Conservation (phyloP, 176 grass and related monocot genomes). For the Luzula sylvatica region DNA sequence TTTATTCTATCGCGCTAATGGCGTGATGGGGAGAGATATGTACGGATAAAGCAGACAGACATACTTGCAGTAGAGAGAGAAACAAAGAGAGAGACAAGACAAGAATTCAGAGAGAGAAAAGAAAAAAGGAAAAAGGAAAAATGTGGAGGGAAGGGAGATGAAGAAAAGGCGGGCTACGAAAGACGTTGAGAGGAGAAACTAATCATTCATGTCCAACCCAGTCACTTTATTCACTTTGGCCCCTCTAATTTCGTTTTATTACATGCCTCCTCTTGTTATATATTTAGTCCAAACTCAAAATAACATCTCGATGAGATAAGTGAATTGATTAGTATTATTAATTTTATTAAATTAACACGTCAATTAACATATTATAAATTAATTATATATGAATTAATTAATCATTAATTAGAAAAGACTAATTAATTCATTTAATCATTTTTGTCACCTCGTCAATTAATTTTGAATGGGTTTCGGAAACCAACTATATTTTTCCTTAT, state of each 20-base stretch:
- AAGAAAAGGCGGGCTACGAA: slow-evolving; percentile 17
- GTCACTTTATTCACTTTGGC: not conserved
- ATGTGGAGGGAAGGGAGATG: not conserved
- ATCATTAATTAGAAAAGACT: no score
- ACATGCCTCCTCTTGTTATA: not conserved
- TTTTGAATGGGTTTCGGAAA: no score
- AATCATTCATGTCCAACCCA: slow-evolving; percentile 6
- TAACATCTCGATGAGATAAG: no score
- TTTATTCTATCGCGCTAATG: slow-evolving; percentile 27
- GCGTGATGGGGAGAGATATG: slow-evolving; percentile 10
- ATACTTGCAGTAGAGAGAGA: slow-evolving; percentile 3
- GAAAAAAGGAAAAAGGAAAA: not conserved
- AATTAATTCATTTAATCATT: no score
- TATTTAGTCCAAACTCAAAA: no score
- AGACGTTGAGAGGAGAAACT: not conserved
- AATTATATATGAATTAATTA: no score
- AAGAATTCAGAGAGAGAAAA: not conserved
- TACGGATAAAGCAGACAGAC: slow-evolving; percentile 17
- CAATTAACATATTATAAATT: no score
- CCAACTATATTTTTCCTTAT: no score
- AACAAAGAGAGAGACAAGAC: no score
- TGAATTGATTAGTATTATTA: no score
- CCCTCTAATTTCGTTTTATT: not conserved
- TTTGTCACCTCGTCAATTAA: no score
- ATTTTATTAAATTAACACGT: no score